Evolutionary conservation across 2,329 filamentous ascomycete genomes (phyloP), one percentile per base, ranked within the genome.

Genomic region (Diaporthe vaccinii): DNA sequence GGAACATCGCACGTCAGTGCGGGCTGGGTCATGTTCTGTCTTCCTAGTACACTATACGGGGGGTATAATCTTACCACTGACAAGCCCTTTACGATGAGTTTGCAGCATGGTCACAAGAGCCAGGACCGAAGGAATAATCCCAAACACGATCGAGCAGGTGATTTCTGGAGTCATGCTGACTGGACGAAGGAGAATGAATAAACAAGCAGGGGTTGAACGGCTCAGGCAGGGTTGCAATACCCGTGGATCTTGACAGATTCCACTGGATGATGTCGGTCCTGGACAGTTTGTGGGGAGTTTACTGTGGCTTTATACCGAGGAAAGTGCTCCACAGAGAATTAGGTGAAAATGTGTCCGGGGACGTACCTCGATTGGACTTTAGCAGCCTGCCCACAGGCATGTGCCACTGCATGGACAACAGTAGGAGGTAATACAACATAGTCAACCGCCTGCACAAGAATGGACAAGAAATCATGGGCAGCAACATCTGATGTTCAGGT

Each of bases 211-310:
- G 0, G 17, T 51, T 6, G 2, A 36, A 3, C 8, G 6, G 4
- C 1, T 9, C 2, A 1, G 28, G 8, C 4, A 36, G 7, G 2
- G 28, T 10, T 36, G 10, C 28, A 17, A 4, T 15, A 4, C 5
- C 9, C 61, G 8, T 3, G 3, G 4, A 31, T 22, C 17, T 14
- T 15, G 5, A 14, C n/a, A 34, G 20, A 34, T 2, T 49, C 9
- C 10, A 10, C 15, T 2, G 10, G 12, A 36, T 8, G 2, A 5
- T 36, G 5, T 34, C 5, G 2, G 20, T n/a, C 20, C 5, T 49
- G 41, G 14, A 4, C 10, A 7, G n/a, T 15, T 34, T 20, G 28
- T 6, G 17, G n/a, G 25, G 28, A 14, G 12, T 15, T 8, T 2
- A 4, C n/a, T 22, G 4, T 2, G 14, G 25, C 6, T 46, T 46